Evolutionary conservation across 2,329 filamentous ascomycete genomes (phyloP).

Genomic region (Botryotinia globosa): DNA sequence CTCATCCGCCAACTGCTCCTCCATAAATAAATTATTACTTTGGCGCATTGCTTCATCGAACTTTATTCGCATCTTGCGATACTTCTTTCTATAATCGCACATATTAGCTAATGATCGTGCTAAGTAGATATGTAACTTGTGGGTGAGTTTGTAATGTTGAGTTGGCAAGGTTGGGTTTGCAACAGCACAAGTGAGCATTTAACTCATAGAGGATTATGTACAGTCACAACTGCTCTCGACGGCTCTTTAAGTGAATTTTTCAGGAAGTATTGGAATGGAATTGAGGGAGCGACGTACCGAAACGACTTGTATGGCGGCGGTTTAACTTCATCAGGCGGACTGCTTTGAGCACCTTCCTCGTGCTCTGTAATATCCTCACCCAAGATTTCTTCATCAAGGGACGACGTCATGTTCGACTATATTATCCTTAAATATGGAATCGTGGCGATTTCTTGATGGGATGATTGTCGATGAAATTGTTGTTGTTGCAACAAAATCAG

Average conservation of each 20-base stretch:
- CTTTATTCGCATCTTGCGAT: constrained; percentile 79
- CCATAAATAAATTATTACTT: constrained; percentile 76
- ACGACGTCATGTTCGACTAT: constrained; percentile 7
- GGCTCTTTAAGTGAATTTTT: neutral
- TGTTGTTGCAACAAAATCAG: neutral
- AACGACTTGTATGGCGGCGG: constrained; percentile 11
- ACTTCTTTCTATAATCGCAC: constrained; percentile 84
- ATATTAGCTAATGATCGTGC: constrained; percentile 26
- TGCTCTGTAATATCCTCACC: constrained; percentile 13
- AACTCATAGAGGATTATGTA: neutral
- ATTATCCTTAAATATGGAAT: neutral
- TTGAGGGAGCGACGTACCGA: neutral
- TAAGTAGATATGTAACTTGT: neutral
- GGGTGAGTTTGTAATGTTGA: neutral
- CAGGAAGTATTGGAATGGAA: neutral
- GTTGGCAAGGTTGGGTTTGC: neutral
- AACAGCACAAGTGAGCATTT: neutral
- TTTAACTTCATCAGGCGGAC: neutral
- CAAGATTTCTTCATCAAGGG: constrained; percentile 17
- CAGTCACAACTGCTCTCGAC: too few relatives aligned
- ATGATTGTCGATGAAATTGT: neutral
- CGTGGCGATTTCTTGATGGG: neutral
- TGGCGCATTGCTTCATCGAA: constrained; percentile 78
- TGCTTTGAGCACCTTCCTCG: constrained; percentile 9
- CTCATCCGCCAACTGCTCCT: constrained; percentile 76